Evolutionary conservation across 495 filamentous ascomycete genomes (phyloP), one percentile per base, ranked within the genome.

Genomic region (Hyaloscypha hepaticicola): DNA sequence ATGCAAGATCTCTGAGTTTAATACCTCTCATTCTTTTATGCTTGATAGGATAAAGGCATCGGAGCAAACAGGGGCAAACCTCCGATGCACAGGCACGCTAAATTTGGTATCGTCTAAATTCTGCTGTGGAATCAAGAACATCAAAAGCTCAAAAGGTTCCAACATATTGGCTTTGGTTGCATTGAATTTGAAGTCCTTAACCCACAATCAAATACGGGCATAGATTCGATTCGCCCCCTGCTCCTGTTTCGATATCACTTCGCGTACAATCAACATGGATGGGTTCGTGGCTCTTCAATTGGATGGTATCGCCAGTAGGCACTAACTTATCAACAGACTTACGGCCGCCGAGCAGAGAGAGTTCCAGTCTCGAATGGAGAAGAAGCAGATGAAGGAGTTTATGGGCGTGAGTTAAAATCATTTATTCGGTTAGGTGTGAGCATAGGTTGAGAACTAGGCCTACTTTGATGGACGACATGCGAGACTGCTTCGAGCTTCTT

Each of bases 341-440:
- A 93, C 87, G 65, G 76, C 84, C 69, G 76, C 88, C 62, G 95
- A 99, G 79, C 90, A 93, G 79, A 88, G 90, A 77, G 92, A 98
- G 83, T 89, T 99, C 75, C 87, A 94, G 72, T 72, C 82, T 76
- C 90, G 94, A 77, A 91, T 98, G 84, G 91, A 98, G 81, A 88
- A 88, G 78, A 93, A 93, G 79, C 95, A 99, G 81, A 88, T 98
- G 85, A 96, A 96, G 81, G 94, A 97, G 67, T 97, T 99, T 75
- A 96, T 97, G 90, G 90, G 84, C 68, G 95, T 98, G 85, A 76
- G 82, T 82, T 22, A 3, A 55, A 38, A 50, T 48, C 27, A 25
- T 53, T 38, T 38, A n/a, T 63, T 53, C 51, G 21, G 21, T 31
- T 31, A 60, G 38, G 45, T 38, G 55, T 49, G 27, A 33, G 53